Conservation (phyloP, 2,329 filamentous ascomycete species). For the Aquanectria penicillioides region DNA sequence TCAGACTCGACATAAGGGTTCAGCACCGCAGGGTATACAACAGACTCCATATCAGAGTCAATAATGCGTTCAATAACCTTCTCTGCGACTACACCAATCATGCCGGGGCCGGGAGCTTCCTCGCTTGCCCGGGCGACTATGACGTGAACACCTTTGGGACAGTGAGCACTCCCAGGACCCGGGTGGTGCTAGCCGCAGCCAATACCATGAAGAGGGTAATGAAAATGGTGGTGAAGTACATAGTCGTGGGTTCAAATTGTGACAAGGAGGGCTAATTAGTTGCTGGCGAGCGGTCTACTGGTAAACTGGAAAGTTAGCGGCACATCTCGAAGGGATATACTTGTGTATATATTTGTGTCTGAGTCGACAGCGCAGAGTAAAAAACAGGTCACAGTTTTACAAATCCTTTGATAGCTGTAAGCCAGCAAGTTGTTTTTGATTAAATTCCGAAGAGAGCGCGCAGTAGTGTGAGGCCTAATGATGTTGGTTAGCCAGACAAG, state of each 20-base stretch:
- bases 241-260: background rate
- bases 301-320: too few relatives aligned
- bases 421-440: too few relatives aligned
- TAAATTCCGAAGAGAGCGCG: too few relatives aligned
- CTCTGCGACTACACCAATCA: slow-evolving; percentile 34
- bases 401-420: too few relatives aligned
- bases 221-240: slow-evolving; percentile 15
- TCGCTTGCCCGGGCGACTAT: slow-evolving; percentile 33
- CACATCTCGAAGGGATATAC: too few relatives aligned
- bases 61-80: slow-evolving; percentile 20
- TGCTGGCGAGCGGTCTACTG: too few relatives aligned
- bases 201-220: slow-evolving; percentile 3
- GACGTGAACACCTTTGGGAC: slow-evolving; percentile 31
- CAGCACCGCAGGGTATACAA: slow-evolving; percentile 31
- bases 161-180: background rate
- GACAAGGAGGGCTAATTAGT: background rate
- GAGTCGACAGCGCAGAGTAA: too few relatives aligned
- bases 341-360: too few relatives aligned
- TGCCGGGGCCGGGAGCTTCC: slow-evolving; percentile 31
- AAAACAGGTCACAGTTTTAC: too few relatives aligned
- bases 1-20: slow-evolving; percentile 32
- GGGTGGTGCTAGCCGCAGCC: background rate
- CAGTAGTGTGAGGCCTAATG: background rate
- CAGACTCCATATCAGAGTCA: slow-evolving; percentile 16
- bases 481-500: background rate